phyloP scores from a whole-genome alignment of 495 filamentous ascomycete species.

The Xylaria intraflava region DNA sequence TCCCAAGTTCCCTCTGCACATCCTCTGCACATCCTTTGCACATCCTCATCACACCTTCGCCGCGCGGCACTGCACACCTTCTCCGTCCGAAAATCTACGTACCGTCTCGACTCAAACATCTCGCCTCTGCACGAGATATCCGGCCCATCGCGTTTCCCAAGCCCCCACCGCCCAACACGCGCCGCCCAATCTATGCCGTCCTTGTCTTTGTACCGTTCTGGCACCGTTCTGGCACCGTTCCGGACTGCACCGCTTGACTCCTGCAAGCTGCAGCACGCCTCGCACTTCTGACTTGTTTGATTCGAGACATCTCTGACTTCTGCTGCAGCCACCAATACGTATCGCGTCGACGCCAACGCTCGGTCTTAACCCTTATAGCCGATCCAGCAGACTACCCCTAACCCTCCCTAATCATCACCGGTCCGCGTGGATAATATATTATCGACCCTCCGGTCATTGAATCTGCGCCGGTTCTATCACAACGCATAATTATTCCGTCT shows the following conservation, averaged over 20 bases:
- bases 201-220: background rate
- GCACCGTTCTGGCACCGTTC: background rate
- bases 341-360: too few relatives aligned
- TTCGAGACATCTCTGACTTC: conserved; percentile 35
- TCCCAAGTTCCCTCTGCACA: background rate
- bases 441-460: background rate
- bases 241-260: conserved; percentile 21
- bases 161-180: background rate
- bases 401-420: conserved; percentile 7
- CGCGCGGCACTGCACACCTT: background rate
- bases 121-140: conserved; percentile 7
- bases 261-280: conserved; percentile 34
- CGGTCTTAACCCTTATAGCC: conserved; percentile 17
- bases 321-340: conserved; percentile 29
- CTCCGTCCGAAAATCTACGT: background rate
- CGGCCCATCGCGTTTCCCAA: conserved; percentile 3
- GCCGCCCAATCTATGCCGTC: conserved; percentile 4
- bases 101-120: conserved; percentile 1
- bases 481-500: conserved; percentile 7
- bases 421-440: conserved; percentile 6
- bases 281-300: conserved; percentile 31
- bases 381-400: conserved; percentile 3
- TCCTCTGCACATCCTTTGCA: background rate
- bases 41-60: conserved; percentile 3
- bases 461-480: background rate